phyloP scores from a whole-genome alignment of 2,329 filamentous ascomycete species.

The Blumeriella jaapii region DNA sequence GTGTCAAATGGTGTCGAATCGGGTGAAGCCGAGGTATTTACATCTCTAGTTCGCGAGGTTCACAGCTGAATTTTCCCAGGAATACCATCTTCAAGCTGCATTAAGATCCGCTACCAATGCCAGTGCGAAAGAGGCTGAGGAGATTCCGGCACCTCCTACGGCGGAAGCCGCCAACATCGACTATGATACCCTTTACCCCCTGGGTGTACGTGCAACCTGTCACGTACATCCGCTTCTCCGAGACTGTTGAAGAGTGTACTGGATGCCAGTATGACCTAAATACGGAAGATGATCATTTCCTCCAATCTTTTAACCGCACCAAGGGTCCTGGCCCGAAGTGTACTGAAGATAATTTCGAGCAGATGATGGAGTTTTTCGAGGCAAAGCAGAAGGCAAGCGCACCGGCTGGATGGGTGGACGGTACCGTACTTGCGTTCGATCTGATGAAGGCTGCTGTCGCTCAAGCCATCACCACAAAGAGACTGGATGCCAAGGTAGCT shows the following conservation, averaged over 20 bases:
- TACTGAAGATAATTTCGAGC: constrained; percentile 85
- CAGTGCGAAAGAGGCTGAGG: constrained; percentile 22
- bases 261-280: constrained; percentile 91
- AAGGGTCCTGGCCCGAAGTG: constrained; percentile 52
- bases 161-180: constrained; percentile 52
- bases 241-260: constrained; percentile 92
- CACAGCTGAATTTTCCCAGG: no score
- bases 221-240: constrained; percentile 95
- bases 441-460: constrained; percentile 60
- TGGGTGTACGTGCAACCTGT: constrained; percentile 70
- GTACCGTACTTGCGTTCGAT: constrained; percentile 67
- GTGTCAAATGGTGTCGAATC: constrained; percentile 88
- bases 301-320: constrained; percentile 75
- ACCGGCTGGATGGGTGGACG: constrained; percentile 84
- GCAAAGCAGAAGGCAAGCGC: constrained; percentile 70
- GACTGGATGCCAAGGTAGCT: constrained; percentile 51
- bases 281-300: constrained; percentile 74
- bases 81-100: constrained; percentile 29
- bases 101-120: constrained; percentile 17
- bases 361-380: constrained; percentile 91
- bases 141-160: constrained; percentile 53
- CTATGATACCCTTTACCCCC: constrained; percentile 83
- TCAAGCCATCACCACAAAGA: constrained; percentile 37
- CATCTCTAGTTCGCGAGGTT: constrained; percentile 9
- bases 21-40: constrained; percentile 71